Percentiles rank a stretch among this genome's conserved stretches.
Conservation (phyloP, 2,329 filamentous ascomycete species). For the Monilinia vaccinii-corymbosi region DNA sequence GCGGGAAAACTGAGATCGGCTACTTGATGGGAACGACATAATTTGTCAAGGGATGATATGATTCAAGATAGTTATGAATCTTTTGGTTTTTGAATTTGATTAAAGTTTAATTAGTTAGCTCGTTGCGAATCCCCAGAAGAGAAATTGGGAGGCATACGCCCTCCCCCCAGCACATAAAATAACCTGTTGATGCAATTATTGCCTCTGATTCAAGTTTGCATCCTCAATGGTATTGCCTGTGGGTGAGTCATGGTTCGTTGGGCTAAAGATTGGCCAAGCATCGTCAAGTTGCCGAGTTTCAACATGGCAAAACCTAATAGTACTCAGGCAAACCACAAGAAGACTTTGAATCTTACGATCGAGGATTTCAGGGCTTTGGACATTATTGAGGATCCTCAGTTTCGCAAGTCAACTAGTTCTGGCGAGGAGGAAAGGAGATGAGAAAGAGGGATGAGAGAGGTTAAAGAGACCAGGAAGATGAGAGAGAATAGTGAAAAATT, state of each 20-base stretch:
- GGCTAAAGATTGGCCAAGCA: background rate
- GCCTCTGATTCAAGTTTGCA: background rate
- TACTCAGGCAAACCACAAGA: conserved; percentile 43
- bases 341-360: no score
- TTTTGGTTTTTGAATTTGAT: no score
- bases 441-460: background rate
- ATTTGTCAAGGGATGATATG: no score
- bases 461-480: no score
- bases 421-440: background rate
- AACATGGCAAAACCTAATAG: conserved; percentile 29
- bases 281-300: background rate
- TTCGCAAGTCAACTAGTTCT: no score
- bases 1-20: background rate
- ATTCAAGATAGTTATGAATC: no score
- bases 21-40: conserved; percentile 1
- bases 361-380: no score
- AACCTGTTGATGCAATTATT: background rate
- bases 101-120: no score
- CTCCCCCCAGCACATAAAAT: background rate
- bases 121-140: background rate
- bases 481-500: background rate
- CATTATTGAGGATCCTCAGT: no score
- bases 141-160: background rate
- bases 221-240: background rate
- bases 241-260: background rate